Evolutionary conservation across 441 rosid species (phyloP), one percentile per base, ranked within the genome.

Genomic region (Capsella rubella): DNA sequence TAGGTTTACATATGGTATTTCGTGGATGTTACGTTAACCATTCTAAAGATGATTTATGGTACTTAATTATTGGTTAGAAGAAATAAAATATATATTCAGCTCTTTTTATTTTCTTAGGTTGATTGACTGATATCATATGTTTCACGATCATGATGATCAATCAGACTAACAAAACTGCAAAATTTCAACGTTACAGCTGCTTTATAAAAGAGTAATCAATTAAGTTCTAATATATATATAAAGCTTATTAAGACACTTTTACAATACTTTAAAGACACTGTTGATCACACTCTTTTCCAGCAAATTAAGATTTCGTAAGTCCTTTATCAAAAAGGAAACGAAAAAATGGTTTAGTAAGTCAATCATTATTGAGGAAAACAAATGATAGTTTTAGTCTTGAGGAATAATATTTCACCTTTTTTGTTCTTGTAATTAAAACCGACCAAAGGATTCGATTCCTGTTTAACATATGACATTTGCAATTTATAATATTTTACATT

Each of bases 161-260:
- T 35, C 34, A 34, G 27, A 42, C 54, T 71, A 42, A 25, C 11
- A 34, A 45, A 45, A 34, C 32, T 45, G 16, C 55, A 65, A 1
- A 4, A 18, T 21, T 64, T 73, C 71, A 73, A 64, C 77, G 29
- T 65, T 8, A 57, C 61, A 73, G 42, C 78, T 73, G 50, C 16
- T 12, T 28, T 6, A 21, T 21, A 21, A 2, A 46, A 34, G 43
- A 46, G 57, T 73, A 14, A 35, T 64, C 52, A 56, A 16, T 16
- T 16, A 28, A 67, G 39, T 42, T 42, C 46, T 5, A 42, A 42
- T 50, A 31, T 12, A 67, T 50, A 62, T 58, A 74, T 47, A 40
- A 49, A 50, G 11, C 67, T 66, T 37, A 65, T 2, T 56, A 64
- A 65, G 66, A 73, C 32, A 73, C 27, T 45, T 13, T 42, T 42